Evolutionary conservation across 2,329 filamentous ascomycete genomes (phyloP).

Genomic region (Diplocarpon mali): DNA sequence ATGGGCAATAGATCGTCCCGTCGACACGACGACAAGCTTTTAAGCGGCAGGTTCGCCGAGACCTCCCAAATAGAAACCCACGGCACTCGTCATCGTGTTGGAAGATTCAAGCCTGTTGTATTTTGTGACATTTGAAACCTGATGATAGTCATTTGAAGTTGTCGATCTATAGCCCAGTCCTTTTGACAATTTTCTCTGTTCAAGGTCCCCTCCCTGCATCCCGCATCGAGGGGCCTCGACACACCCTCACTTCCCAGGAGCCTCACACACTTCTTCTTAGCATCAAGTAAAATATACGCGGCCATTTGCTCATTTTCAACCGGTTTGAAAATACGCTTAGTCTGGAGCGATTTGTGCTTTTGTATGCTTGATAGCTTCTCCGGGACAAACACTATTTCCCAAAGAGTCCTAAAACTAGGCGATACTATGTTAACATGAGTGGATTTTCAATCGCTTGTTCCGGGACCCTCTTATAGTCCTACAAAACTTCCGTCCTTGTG

Average conservation of each 20-base stretch:
- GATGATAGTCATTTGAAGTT: too few relatives aligned
- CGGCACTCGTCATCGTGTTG: too few relatives aligned
- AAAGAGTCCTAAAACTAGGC: not conserved
- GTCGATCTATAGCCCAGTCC: constrained; percentile 9
- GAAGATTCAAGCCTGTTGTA: too few relatives aligned
- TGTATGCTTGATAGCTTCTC: constrained; percentile 6
- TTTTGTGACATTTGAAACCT: too few relatives aligned
- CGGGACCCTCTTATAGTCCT: too few relatives aligned
- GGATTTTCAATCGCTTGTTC: not conserved
- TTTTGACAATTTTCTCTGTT: constrained; percentile 18
- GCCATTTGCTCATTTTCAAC: constrained; percentile 5
- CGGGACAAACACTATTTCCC: not conserved
- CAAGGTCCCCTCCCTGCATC: not conserved
- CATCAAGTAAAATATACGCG: not conserved
- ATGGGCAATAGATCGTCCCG: too few relatives aligned
- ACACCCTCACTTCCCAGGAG: constrained; percentile 11
- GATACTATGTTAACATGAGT: not conserved
- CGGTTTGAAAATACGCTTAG: constrained; percentile 12
- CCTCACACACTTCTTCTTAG: not conserved
- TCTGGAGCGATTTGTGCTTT: constrained; percentile 15
- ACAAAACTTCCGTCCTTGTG: too few relatives aligned
- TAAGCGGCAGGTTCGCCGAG: too few relatives aligned
- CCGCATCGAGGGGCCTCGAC: not conserved
- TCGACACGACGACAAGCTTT: too few relatives aligned
- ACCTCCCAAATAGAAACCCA: too few relatives aligned